Evolutionary conservation across 495 filamentous ascomycete genomes (phyloP), one percentile per base, ranked within the genome.

Genomic region (Podospora conica): DNA sequence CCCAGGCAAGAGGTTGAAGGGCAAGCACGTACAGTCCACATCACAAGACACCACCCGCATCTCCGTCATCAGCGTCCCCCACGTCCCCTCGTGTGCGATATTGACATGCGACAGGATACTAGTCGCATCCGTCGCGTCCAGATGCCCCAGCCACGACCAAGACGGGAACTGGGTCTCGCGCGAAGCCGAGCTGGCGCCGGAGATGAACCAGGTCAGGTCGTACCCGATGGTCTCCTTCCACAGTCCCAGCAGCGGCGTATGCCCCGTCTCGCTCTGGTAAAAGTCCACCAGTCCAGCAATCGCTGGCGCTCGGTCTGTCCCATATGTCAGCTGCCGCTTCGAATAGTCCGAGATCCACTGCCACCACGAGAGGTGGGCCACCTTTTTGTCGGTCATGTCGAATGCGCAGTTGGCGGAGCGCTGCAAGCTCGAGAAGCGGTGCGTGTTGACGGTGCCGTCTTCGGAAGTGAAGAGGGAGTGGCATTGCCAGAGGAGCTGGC

Each of bases 401-500:
- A 56, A 56, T 15, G 20, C 55, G 9, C 55, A 22, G 55, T 27
- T 27, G 22, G 6, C 22, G 9, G 55, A 2, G 55, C 25, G 21
- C 55, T 57, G 55, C 55, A 57, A 18, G 21, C 55, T 57, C 11
- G 25, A 27, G 21, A 57, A 57, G 3, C 15, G 22, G 23, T 57
- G 3, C 21, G 55, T 24, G 12, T 18, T 15, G 3, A 57, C 12
- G 12, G 55, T 57, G 3, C 9, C 55, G 40, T 62, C 60, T 24
- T 62, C 60, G 6, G 60, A 62, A 12, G 21, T 24, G 60, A 62
- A 48, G 3, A 53, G 40, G 9, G 10, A 27, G 40, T 23, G 60
- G 60, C 60, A 62, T 18, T 62, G 60, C 60, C 60, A 62, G 15
- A 53, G 53, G 12, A 62, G 21, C 60, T 62, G 60, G 12, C 33